Base-by-base conservation (phyloP, 495 filamentous ascomycete genomes). In the Lasiosphaeris hirsuta region DNA sequence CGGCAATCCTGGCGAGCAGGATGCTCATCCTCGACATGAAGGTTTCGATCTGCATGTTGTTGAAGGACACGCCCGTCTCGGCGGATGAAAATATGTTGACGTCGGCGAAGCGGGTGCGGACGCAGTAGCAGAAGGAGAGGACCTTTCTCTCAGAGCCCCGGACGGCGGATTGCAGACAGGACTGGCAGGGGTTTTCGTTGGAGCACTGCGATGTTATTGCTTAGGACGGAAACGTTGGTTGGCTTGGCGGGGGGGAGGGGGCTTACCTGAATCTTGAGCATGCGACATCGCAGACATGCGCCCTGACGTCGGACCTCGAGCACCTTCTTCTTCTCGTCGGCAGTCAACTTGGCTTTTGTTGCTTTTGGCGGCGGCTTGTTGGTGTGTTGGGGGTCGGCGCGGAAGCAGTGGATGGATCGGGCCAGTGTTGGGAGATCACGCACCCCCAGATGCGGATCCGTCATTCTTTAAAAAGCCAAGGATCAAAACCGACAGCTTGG, bases 231-330 rank as follows among this genome's bases (percentile, higher is more conserved):
- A n/a, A 10, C n/a, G n/a, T 10, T 13, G 13, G 35, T 44, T 37
- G 44, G 36, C 10, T 18, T 14, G 40, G 18, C 7, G 38, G 38
- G 40, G 18, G 36, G n/a, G n/a, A 33, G 15, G 7, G 33, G 38
- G 37, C 54, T 51, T 41, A 69, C 69, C 67, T 63, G 59, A 34
- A 63, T 89, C 69, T 88, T 88, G 5, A 90, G 75, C 81, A 90
- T 87, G 17, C 84, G 78, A 70, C 86, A 90, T 58, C 85, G 75
- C 57, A 89, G 81, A 63, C 86, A 91, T 6, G 88, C 86, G n/a
- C 88, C 86, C 17, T 77, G 74, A 60, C 87, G 87, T 51, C 86
- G 74, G 17, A 90, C 81, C 52, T 84, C 80, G 60, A 84, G 79
- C 10, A 89, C 86, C 67, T 89, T 85, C 59, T 83, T 78, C 38